Percentiles rank a stretch among this genome's conserved stretches.
Conservation (phyloP, 108 stramenopile species). For the Nitzschia sp. region DNA sequence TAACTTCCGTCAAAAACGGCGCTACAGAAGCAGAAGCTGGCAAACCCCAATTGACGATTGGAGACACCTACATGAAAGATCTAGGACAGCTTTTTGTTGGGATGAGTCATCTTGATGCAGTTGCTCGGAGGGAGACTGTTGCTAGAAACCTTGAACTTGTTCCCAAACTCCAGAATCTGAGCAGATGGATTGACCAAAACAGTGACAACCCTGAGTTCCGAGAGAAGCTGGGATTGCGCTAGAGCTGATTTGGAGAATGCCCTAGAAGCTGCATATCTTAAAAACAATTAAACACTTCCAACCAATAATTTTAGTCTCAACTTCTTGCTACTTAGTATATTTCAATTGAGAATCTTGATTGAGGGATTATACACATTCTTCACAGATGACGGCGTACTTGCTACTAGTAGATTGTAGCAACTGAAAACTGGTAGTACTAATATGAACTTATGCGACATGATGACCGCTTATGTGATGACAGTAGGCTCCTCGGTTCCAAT, state of each 20-base stretch:
- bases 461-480: slow-evolving; percentile 92
- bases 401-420: too few species aligned
- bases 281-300: too few species aligned
- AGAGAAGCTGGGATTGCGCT: slow-evolving; percentile 59
- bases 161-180: slow-evolving; percentile 42
- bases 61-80: slow-evolving; percentile 58
- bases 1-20: slow-evolving; percentile 32
- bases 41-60: slow-evolving; percentile 25
- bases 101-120: slow-evolving; percentile 38
- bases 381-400: too few species aligned
- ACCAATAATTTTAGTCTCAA: too few species aligned
- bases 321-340: too few species aligned
- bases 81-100: slow-evolving; percentile 55
- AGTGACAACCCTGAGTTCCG: slow-evolving; percentile 49
- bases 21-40: slow-evolving; percentile 13
- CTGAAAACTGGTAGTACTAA: too few species aligned
- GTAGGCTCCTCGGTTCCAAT: slow-evolving; percentile 95
- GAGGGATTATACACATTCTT: too few species aligned
- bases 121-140: slow-evolving; percentile 40
- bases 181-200: slow-evolving; percentile 55
- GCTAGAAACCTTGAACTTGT: slow-evolving; percentile 57
- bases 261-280: too few species aligned
- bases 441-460: too few species aligned
- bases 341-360: too few species aligned
- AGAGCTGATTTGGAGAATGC: background rate